These are phyloP conservation scores for Diospyros kaki DNA, from an alignment of 148 eudicot genomes.

Conservation along the genomic window DNA sequence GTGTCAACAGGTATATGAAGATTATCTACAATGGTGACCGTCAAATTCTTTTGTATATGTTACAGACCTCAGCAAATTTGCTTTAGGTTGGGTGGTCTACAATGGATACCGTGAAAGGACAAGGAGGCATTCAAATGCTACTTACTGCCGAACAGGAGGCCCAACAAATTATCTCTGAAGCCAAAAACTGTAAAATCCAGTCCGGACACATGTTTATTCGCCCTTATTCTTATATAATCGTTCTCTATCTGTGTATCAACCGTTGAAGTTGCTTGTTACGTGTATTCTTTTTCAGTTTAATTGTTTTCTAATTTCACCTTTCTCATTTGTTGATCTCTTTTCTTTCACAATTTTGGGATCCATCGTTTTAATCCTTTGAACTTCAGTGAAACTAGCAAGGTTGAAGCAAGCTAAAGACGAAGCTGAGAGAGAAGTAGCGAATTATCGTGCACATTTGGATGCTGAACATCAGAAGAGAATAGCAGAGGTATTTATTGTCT, in stretches of 20 bases:
- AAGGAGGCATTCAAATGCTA: constrained; percentile 64
- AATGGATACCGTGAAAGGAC: constrained; percentile 56
- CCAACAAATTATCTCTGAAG: constrained; percentile 48
- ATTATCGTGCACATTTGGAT: constrained; percentile 45
- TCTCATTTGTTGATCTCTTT: not conserved
- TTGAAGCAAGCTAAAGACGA: constrained; percentile 62
- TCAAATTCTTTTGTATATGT: not conserved
- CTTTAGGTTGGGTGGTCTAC: constrained; percentile 14
- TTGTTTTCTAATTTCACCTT: not conserved
- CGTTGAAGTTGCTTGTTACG: not conserved
- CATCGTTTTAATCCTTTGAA: not conserved
- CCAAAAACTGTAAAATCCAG: constrained; percentile 39
- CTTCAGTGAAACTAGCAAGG: constrained; percentile 40
- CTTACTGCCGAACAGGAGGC: constrained; percentile 67
- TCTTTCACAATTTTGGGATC: not conserved
- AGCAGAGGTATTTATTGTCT: constrained; percentile 32
- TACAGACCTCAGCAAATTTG: not conserved
- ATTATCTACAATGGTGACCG: too few species aligned
- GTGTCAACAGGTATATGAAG: too few species aligned
- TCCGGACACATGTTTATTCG: not conserved
- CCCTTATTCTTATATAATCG: not conserved
- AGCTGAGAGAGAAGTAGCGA: constrained; percentile 48
- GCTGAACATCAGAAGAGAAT: constrained; percentile 40
- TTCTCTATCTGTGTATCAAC: not conserved
- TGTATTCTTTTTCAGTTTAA: not conserved